A percentile compares a stretch with the other conserved stretches of the same genome.
Evolutionary conservation across 164 flowering plant species (phyloP).

Genomic region (Buxus sempervirens): DNA sequence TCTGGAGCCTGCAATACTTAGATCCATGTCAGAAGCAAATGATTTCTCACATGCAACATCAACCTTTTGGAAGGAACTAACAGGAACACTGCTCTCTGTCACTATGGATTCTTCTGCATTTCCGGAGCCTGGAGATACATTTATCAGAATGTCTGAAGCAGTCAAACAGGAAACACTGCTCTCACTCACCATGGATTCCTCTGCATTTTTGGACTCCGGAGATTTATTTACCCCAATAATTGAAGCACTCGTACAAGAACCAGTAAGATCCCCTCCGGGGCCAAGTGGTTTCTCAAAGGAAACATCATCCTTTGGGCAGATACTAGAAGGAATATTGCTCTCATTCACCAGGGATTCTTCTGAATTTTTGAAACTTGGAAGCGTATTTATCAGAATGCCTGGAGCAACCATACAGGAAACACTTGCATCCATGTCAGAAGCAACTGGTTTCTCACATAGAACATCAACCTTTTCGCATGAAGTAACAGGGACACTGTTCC

Average conservation of each 20-base stretch:
- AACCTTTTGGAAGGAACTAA: too few species aligned
- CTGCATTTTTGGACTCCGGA: conserved; percentile 3
- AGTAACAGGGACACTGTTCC: too few species aligned
- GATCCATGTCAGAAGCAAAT: too few species aligned
- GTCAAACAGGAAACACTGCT: conserved; percentile 5
- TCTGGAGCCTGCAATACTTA: too few species aligned
- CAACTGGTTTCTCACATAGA: too few species aligned
- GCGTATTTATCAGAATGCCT: too few species aligned
- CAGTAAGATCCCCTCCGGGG: conserved; percentile 9
- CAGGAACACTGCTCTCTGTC: too few species aligned
- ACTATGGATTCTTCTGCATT: too few species aligned
- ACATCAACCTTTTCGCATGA: too few species aligned
- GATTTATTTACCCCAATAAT: conserved; percentile 10
- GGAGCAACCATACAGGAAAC: too few species aligned
- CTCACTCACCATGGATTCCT: neutral
- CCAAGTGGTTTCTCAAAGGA: conserved; percentile 3
- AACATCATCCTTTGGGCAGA: conserved; percentile 7
- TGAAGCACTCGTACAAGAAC: conserved; percentile 9
- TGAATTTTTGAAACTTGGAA: neutral
- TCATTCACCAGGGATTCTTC: neutral
- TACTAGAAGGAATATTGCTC: conserved; percentile 1
- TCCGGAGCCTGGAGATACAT: conserved; percentile 3
- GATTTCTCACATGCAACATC: too few species aligned
- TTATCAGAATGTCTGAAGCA: conserved; percentile 12
- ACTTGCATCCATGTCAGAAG: too few species aligned